A percentile compares a stretch with the other conserved stretches of the same genome.
phyloP scores from a whole-genome alignment of 2,329 filamentous ascomycete species.

The Zopfia rhizophila region DNA sequence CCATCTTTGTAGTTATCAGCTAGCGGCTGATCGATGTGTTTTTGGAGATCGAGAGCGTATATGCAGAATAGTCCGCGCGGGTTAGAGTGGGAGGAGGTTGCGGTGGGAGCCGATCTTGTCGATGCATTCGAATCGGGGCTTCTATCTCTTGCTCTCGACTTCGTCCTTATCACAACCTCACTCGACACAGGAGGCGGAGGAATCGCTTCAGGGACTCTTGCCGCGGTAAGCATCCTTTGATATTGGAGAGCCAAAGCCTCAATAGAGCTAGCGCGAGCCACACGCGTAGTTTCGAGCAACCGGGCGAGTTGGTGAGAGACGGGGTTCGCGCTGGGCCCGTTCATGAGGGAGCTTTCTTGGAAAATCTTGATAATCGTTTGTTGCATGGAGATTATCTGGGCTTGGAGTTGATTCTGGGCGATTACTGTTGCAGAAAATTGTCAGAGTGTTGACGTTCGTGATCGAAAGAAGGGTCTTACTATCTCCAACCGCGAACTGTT shows the following conservation, averaged over 20 bases:
- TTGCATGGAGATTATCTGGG: conserved; percentile 46
- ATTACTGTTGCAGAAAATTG: conserved; percentile 31
- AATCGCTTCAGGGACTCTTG: conserved; percentile 30
- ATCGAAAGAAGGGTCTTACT: conserved; percentile 24
- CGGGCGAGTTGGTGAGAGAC: conserved; percentile 40
- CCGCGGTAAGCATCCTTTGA: conserved; percentile 35
- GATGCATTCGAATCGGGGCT: background rate
- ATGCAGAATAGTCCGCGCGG: conserved; percentile 37
- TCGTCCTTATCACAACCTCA: conserved; percentile 2
- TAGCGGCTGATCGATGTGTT: conserved; percentile 29
- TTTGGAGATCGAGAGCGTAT: conserved; percentile 45
- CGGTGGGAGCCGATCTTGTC: conserved; percentile 1
- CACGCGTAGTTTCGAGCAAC: conserved; percentile 38
- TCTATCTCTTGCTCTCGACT: background rate
- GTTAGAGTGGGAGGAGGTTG: background rate
- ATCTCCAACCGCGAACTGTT: conserved; percentile 44
- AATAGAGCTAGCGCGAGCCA: conserved; percentile 37
- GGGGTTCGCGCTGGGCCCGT: conserved; percentile 32
- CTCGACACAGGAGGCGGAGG: conserved; percentile 17
- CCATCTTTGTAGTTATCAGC: conserved; percentile 33
- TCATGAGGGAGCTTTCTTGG: conserved; percentile 37
- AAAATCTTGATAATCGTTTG: conserved; percentile 41
- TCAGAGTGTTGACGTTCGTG: conserved; percentile 12
- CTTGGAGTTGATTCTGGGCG: conserved; percentile 42
- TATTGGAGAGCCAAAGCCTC: conserved; percentile 41